Percentiles rank a stretch among this genome's conserved stretches.
Evolutionary conservation across 129 eudicot species (phyloP).

Genomic region (Scalesia atractyloides): DNA sequence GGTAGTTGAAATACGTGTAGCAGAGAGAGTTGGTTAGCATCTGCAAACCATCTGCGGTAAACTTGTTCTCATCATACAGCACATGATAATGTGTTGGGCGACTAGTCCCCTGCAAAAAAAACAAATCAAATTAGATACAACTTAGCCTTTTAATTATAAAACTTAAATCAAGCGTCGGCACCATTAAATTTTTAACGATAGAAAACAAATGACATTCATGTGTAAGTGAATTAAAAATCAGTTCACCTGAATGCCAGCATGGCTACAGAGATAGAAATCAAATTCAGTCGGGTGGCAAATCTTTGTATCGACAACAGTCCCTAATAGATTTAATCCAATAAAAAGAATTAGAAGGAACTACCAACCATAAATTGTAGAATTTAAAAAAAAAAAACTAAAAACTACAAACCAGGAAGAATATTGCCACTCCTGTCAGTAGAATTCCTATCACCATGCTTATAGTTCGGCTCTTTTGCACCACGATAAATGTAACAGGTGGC

Average conservation of each 20-base stretch:
- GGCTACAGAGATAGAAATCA: conserved; percentile 83
- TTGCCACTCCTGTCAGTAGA: conserved; percentile 78
- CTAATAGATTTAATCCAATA: conserved; percentile 30
- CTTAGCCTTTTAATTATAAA: too few relatives aligned
- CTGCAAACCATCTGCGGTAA: conserved; percentile 68
- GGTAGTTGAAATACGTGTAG: conserved; percentile 54
- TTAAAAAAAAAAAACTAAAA: not conserved
- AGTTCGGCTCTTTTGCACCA: conserved; percentile 93
- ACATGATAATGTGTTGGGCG: conserved; percentile 89
- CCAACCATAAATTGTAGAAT: not conserved
- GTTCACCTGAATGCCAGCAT: conserved; percentile 86
- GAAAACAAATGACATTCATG: not conserved
- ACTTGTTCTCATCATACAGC: conserved; percentile 72
- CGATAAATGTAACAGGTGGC: conserved; percentile 75
- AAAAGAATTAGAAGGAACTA: not conserved
- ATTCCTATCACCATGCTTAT: conserved; percentile 38
- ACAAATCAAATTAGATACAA: not conserved
- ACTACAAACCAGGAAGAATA: conserved; percentile 66
- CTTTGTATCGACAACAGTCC: conserved; percentile 68
- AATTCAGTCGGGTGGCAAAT: conserved; percentile 79
- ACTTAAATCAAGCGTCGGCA: too few relatives aligned
- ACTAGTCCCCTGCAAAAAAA: conserved; percentile 70
- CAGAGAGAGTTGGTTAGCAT: conserved; percentile 61
- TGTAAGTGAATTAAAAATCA: not conserved
- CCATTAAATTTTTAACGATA: too few relatives aligned